Percentiles rank a stretch among this genome's conserved stretches.
These are phyloP conservation scores for Diophrys appendiculata DNA, from an alignment of 73 alveolate species.

Conservation along the genomic window DNA sequence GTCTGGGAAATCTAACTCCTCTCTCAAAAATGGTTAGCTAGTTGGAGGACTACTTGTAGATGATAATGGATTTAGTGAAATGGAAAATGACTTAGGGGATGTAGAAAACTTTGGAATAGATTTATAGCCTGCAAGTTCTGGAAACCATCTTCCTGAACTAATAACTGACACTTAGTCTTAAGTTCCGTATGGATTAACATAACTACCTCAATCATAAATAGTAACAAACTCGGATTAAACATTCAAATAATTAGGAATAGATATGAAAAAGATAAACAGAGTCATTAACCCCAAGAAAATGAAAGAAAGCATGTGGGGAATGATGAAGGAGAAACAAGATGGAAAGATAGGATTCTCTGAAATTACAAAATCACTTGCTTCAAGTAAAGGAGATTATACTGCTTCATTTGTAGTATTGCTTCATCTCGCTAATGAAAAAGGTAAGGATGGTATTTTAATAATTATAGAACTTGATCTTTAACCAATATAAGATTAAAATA, in stretches of 20 bases:
- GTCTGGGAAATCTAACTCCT: background rate
- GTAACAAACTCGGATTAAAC: background rate
- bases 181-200: background rate
- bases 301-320: background rate
- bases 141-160: no score
- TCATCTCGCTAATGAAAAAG: no score
- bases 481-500: no score
- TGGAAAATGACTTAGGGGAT: background rate
- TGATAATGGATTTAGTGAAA: background rate
- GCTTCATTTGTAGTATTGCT: slow-evolving; percentile 6
- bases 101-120: background rate
- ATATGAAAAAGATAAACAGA: background rate
- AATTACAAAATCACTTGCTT: background rate
- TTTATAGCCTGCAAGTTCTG: no score
- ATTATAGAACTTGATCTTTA: no score
- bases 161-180: no score
- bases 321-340: background rate
- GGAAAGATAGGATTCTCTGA: background rate
- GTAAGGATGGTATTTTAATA: no score
- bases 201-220: background rate
- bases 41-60: background rate
- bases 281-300: background rate
- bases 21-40: background rate
- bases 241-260: background rate
- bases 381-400: background rate